phyloP scores from a whole-genome alignment of 139 green algal species.

The Picochlorum costavermella region DNA sequence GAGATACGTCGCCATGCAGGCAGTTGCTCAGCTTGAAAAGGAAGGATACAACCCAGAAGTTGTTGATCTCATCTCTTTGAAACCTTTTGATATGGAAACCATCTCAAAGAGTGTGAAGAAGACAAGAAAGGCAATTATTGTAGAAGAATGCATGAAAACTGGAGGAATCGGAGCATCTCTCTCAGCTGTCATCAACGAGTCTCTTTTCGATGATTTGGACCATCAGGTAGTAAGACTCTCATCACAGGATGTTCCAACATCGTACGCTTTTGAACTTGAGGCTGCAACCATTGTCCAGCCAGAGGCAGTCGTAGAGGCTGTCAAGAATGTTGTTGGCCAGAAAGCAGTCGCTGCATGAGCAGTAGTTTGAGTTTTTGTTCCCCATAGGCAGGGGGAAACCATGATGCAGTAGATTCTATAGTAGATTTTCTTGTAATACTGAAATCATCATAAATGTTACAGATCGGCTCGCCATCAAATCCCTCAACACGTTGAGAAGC shows the following conservation, averaged over 20 bases:
- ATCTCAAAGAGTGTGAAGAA: slow-evolving; percentile 83
- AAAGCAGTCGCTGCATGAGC: slow-evolving; percentile 10
- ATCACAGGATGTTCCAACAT: slow-evolving; percentile 88
- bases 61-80: slow-evolving; percentile 92
- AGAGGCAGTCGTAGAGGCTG: slow-evolving; percentile 58
- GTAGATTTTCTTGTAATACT: no score
- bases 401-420: neutral
- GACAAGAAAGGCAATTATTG: slow-evolving; percentile 80
- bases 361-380: slow-evolving; percentile 12
- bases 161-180: slow-evolving; percentile 89
- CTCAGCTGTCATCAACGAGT: slow-evolving; percentile 87
- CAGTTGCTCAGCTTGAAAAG: slow-evolving; percentile 51
- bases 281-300: slow-evolving; percentile 89
- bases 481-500: no score
- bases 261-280: slow-evolving; percentile 89
- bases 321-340: slow-evolving; percentile 25
- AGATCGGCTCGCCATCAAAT: no score
- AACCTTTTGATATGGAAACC: slow-evolving; percentile 95
- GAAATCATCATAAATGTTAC: no score
- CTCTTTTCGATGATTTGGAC: slow-evolving; percentile 90
- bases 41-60: slow-evolving; percentile 86
- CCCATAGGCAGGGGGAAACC: neutral
- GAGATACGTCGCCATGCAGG: slow-evolving; percentile 85
- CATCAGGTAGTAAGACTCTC: slow-evolving; percentile 74
- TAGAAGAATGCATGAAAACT: slow-evolving; percentile 97